phyloP scores from a whole-genome alignment of 2,329 filamentous ascomycete species.

The Scedosporium apiospermum region DNA sequence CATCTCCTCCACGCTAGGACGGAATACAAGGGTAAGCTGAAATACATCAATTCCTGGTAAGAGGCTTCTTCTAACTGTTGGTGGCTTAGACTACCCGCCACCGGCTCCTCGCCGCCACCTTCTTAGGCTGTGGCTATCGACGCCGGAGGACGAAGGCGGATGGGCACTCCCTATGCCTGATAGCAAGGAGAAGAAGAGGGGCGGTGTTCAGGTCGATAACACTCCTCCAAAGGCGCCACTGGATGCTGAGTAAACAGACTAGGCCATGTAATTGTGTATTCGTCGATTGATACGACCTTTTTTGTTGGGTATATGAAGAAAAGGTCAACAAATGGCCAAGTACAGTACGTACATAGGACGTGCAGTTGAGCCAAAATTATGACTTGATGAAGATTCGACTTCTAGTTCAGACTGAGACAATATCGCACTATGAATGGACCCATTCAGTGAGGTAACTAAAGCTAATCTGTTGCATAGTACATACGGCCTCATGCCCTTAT shows the following conservation, averaged over 20 bases:
- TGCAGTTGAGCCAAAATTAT: no score
- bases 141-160: slow-evolving; percentile 72
- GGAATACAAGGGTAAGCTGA: slow-evolving; percentile 50
- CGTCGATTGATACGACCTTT: no score
- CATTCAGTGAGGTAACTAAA: no score
- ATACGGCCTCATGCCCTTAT: no score
- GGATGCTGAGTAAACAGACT: slow-evolving; percentile 57
- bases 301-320: no score
- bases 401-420: no score
- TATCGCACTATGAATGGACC: no score
- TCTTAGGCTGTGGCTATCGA: slow-evolving; percentile 76
- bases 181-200: slow-evolving; percentile 73
- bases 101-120: slow-evolving; percentile 65
- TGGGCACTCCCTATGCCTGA: slow-evolving; percentile 81
- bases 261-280: no score
- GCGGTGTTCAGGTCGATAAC: slow-evolving; percentile 81
- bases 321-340: no score
- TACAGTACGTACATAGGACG: no score
- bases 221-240: slow-evolving; percentile 63
- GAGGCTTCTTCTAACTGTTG: neutral
- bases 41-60: neutral
- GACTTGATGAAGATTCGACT: no score
- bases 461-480: no score
- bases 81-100: slow-evolving; percentile 39
- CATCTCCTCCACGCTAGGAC: slow-evolving; percentile 77